Base-by-base conservation (phyloP, 2,329 filamentous ascomycete species). In the Aspergillus chevalieri region DNA sequence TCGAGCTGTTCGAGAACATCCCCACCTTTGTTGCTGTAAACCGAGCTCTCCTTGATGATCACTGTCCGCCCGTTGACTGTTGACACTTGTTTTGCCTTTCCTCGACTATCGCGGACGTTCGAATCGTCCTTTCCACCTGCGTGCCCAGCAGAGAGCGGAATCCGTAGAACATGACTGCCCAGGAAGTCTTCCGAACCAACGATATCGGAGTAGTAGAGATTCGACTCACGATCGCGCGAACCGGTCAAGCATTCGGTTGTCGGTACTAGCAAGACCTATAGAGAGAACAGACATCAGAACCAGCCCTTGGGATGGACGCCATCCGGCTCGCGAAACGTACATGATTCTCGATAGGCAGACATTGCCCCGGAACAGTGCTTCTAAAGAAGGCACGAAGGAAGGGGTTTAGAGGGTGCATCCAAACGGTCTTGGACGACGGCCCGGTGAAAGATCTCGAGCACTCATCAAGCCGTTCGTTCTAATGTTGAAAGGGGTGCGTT, bases 341-440 rank as follows among this genome's bases (percentile, higher is more conserved):
- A 78, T 97, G 89, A 70, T 95, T 89, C 71, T 93, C 87, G 57
- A 90, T 81, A 48, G 93, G 91, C 56, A 85, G 83, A 78, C 93
- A 97, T 84, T 97, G 92, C 64, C 86, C 78, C 61, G 87, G 86
- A 68, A 96, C 81, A 71, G 89, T 84, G 82, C 90, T 97, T 78
- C 89, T 90, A 81, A 96, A 96, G 84, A 98, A 97, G 80, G 92
- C 90, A 79, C 88, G 86, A 73, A 98, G 81, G 76, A 96, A 97
- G 71, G 93, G 93, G 76, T 98, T 98, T 84, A 97, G 81, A 78
- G 93, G 89, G 85, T 91, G 91, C 91, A 95, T 95, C 84, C 86
- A 86, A 71, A 70, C 69, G 66, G 60, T 70, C 63, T 70, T 67
- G 69, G 68, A 70, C 61, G 61, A 66, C 62, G 62, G 63, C 64